Base-by-base conservation (phyloP, 2,329 filamentous ascomycete species). In the Trichoderma lentiforme region DNA sequence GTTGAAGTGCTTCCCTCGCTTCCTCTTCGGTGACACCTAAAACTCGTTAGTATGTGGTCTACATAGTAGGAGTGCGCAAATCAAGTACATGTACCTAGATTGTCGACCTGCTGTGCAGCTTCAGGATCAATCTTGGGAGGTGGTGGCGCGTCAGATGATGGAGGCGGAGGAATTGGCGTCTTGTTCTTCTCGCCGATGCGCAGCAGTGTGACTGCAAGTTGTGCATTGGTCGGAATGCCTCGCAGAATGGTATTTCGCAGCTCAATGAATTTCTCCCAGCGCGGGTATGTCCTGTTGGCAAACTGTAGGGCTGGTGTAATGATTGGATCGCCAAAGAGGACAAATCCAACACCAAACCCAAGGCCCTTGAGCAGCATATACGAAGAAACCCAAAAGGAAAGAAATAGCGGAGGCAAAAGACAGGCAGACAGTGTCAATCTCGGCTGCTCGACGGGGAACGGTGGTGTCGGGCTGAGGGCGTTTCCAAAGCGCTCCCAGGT, bases 171-270 rank as follows among this genome's bases (percentile, higher is more conserved):
- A 0, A 97, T 81, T 0, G 94, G 94, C 0, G 92, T 91, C 75
- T 92, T 92, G 81, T 95, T 95, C 12, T 88, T 89, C 81, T 97
- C 94, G 53, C 93, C 93, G 34, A 95, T 90, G 6, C 94, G 91
- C 12, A 97, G 88, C 1, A 97, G 86, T 0, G 93, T 97, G 32
- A 97, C 83, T 0, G 93, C 90, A 21, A 97, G 87, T 78, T 97
- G 94, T 4, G 93, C 93, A 78, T 97, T 96, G 2, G 93, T 97
- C 1, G 94, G 94, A 0, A 96, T 90, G 3, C 93, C 93, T 78
- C 92, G 93, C 65, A 97, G 88, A 1, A 96, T 79, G 0, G 92
- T 93, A 75, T 94, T 94, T 73, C 91, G 87, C 12, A 94, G 82
- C 76, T 94, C 90, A 18, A 95, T 84, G 7, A 93, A 84, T 75